Percentiles rank a stretch among this genome's conserved stretches.
phyloP scores from a whole-genome alignment of 179 eudicot genomes.

The Nepenthes alata region DNA sequence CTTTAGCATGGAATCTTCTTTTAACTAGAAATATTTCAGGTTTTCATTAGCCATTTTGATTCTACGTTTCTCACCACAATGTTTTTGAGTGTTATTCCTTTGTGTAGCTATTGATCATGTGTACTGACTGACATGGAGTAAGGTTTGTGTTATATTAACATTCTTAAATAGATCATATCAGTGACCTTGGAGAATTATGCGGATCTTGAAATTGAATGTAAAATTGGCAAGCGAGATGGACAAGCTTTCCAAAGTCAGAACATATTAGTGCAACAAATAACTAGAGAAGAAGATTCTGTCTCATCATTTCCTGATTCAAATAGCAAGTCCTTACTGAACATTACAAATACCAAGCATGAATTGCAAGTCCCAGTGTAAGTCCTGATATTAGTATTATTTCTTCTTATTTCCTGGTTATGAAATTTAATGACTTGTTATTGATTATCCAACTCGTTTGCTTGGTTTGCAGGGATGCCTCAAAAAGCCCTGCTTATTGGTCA shows the following conservation, averaged over 20 bases:
- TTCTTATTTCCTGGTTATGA: neutral
- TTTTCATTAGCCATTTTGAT: neutral
- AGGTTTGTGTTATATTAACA: slow-evolving; percentile 6
- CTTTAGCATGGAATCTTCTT: neutral
- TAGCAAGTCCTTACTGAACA: slow-evolving; percentile 11
- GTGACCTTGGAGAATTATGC: slow-evolving; percentile 70
- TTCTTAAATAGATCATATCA: slow-evolving; percentile 48
- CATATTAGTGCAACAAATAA: slow-evolving; percentile 16
- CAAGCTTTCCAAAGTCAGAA: slow-evolving; percentile 14
- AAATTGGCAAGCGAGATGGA: slow-evolving; percentile 21
- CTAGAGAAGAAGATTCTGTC: slow-evolving; percentile 16
- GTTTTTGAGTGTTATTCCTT: neutral
- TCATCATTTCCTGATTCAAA: slow-evolving; percentile 20
- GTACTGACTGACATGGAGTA: slow-evolving; percentile 1
- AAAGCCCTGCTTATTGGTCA: slow-evolving; percentile 80
- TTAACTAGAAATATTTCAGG: neutral
- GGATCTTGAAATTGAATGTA: slow-evolving; percentile 25
- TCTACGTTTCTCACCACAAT: neutral
- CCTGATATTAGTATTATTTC: neutral
- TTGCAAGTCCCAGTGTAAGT: slow-evolving; percentile 40
- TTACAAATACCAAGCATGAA: slow-evolving; percentile 23
- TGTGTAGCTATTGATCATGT: slow-evolving; percentile 1
- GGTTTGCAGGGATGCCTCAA: slow-evolving; percentile 43
- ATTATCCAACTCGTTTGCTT: slow-evolving; percentile 6
- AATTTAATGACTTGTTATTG: neutral